Evolutionary conservation across 805 yeast genomes (phyloP).

Genomic region (Candida maris): DNA sequence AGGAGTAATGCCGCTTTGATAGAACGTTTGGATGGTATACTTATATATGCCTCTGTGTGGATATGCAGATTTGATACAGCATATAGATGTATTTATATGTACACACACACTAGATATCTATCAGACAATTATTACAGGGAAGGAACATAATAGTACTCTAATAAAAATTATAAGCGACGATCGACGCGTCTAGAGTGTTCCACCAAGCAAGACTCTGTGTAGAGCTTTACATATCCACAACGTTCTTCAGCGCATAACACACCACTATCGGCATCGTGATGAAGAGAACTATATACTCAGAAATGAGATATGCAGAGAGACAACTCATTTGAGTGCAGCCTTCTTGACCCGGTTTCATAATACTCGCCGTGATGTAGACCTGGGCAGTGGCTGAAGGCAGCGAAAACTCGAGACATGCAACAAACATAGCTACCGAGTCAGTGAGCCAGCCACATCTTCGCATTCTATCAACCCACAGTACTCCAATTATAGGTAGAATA

Average conservation of each 20-base stretch:
- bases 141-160: too few species aligned
- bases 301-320: conserved; percentile 46
- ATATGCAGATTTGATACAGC: too few species aligned
- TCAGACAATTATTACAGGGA: too few species aligned
- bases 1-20: too few species aligned
- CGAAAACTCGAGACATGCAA: conserved; percentile 45
- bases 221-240: conserved; percentile 20
- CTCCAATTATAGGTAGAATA: conserved; percentile 51
- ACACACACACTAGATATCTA: too few species aligned
- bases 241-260: conserved; percentile 36
- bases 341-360: conserved; percentile 47
- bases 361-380: conserved; percentile 56
- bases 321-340: conserved; percentile 50
- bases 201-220: too few species aligned
- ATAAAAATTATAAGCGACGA: too few species aligned
- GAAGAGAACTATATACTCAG: conserved; percentile 44
- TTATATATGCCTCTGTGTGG: too few species aligned
- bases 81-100: too few species aligned
- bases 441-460: conserved; percentile 47
- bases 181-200: too few species aligned
- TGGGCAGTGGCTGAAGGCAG: conserved; percentile 58
- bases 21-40: too few species aligned
- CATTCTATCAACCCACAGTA: conserved; percentile 44
- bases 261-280: conserved; percentile 50
- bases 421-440: conserved; percentile 39